Base-by-base conservation (phyloP, 202 grass and related monocot species). In the Brachypodium distachyon region DNA sequence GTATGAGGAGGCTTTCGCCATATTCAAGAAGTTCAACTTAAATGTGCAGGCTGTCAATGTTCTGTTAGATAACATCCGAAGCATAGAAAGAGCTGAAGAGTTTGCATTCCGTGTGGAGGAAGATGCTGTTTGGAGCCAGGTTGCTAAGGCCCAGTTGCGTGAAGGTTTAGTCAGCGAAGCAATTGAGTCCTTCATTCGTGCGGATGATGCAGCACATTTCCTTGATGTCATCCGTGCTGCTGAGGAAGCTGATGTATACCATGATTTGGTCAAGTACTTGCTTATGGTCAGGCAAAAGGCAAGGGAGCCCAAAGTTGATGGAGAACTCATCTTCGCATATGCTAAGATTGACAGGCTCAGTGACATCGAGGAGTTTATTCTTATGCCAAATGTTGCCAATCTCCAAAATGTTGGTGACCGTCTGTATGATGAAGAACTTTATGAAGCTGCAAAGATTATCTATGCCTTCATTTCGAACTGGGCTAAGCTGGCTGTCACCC, bases 361-460 rank as follows among this genome's bases (percentile, higher is more conserved):
- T 81, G 94, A 97, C 39, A 97, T 97, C 40, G 94, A 97, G 46
- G 94, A 97, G 38, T 94, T 97, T 60, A 97, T 97, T 82, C 94
- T 97, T 49, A 94, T 97, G 94, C 91, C 90, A 51, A 97, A 97
- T 90, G 94, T 94, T 85, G 94, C 94, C 54, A 97, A 97, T 81
- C 88, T 97, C 43, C 94, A 97, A 94, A 90, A 91, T 79, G 86
- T 97, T 29, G 91, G 94, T 75, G 94, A 97, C 18, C 91, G 91
- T 50, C 70, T 97, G 18, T 97, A 85, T 67, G 91, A 97, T 77
- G 94, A 72, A 79, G 88, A 87, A 69, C 88, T 94, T 38, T 97
- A 91, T 55, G 94, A 97, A 85, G 94, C 94, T 76, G 94, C 94
- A 61, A 97, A 97, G 81, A 97, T 97, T 43, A 97, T 93, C 51